Percentiles rank a stretch among this genome's conserved stretches.
These are phyloP conservation scores for Debaryomyces maramus DNA, from an alignment of 805 yeast genomes.

Conservation along the genomic window DNA sequence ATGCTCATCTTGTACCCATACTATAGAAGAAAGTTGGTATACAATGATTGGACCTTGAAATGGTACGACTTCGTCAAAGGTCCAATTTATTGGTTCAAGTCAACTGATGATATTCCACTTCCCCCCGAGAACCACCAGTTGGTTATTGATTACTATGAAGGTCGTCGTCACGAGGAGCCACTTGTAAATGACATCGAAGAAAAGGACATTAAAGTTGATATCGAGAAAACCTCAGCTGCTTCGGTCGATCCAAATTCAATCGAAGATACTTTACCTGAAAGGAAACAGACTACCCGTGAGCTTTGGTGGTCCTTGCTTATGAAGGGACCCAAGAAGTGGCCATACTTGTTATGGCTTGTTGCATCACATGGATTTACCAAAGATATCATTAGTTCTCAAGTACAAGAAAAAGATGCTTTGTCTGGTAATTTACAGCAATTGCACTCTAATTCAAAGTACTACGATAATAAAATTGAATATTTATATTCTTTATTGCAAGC, in stretches of 20 bases:
- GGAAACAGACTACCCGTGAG: slow-evolving; percentile 35
- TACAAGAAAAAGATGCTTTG: slow-evolving; percentile 35
- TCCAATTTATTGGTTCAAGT: slow-evolving; percentile 53
- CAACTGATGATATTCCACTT: slow-evolving; percentile 63
- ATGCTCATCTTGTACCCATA: slow-evolving; percentile 58
- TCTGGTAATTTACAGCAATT: slow-evolving; percentile 48
- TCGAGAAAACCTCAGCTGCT: background rate
- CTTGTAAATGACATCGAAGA: slow-evolving; percentile 14
- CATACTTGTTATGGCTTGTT: slow-evolving; percentile 47
- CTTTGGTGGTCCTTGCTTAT: slow-evolving; percentile 43
- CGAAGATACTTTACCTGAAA: slow-evolving; percentile 15
- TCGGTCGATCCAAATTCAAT: slow-evolving; percentile 8
- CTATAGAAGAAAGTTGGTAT: slow-evolving; percentile 57
- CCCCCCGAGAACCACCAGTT: slow-evolving; percentile 57
- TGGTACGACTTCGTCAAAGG: slow-evolving; percentile 59
- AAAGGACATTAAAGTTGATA: slow-evolving; percentile 8
- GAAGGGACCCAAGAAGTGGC: slow-evolving; percentile 56
- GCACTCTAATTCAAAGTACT: slow-evolving; percentile 61
- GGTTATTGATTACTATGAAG: slow-evolving; percentile 64
- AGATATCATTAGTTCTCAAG: slow-evolving; percentile 58
- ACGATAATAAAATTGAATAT: slow-evolving; percentile 70
- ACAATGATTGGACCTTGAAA: slow-evolving; percentile 65
- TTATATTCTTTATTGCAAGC: slow-evolving; percentile 68
- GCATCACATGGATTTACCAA: slow-evolving; percentile 60
- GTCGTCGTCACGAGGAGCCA: slow-evolving; percentile 45